Base-by-base conservation (phyloP, 2,329 filamentous ascomycete species). In the Tolypocladium album region DNA sequence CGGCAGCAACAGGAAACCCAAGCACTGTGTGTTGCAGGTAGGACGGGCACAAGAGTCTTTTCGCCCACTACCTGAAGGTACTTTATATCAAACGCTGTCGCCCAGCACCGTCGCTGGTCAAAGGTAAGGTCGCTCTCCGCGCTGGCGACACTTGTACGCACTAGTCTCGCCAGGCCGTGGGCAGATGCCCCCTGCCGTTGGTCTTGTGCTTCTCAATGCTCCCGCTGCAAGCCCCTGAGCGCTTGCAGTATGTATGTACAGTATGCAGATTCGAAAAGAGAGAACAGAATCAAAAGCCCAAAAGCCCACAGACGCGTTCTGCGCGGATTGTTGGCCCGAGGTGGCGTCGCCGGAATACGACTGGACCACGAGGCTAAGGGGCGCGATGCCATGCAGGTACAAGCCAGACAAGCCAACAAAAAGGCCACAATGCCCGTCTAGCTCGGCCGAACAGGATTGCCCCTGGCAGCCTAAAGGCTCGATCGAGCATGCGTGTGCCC, bases 171-270 rank as follows among this genome's bases (percentile, higher is more conserved):
- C 24, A 11, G 24, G 45, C 13, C 24, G 11, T 15, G 5, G 15
- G 27, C 50, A 22, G 4, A n/a, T 53, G 31, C 27, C 50, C 50
- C 31, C 17, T 53, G 31, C 9, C 31, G 50, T 53, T 6, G 31
- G 31, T 36, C 50, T 36, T 34, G 39, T 45, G 24, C 39, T 27
- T 13, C 22, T 11, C 13, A 15, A 39, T 24, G 50, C 24, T 36
- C 17, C 22, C 39, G 50, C 55, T 53, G 59, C 47, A 31, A 47
- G 36, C 47, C 47, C 57, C 58, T 47, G 58, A 56, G 59, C 56
- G 59, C 59, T 60, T 60, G 59, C 59, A 58, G 59, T 31, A 38
- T 38, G 36, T 38, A 38, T 11, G 11, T 13, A 38, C 12, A 13
- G 11, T 13, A 27, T n/a, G 34, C 40, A 40, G 34, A 42, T n/a